Evolutionary conservation across 441 rosid species (phyloP), one percentile per base, ranked within the genome.

Genomic region (Lagerstroemia fauriei): DNA sequence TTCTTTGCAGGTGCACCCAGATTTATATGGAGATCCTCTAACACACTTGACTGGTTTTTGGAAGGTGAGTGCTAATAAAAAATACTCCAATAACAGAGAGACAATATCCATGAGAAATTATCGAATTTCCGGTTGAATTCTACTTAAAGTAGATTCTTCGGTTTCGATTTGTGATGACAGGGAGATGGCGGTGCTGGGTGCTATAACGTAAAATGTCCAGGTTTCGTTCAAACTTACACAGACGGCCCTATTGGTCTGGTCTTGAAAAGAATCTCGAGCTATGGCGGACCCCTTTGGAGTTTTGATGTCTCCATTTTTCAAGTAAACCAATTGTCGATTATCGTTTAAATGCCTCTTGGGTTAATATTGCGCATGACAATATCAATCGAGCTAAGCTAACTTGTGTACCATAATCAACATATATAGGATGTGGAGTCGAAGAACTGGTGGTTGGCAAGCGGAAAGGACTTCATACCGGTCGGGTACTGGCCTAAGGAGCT

Each of bases 401-500:
- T 18, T 6, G n/a, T 20, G 10, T 29, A 14, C 9, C 20, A 22
- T 22, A 25, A 73, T 20, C 20, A n/a, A 25, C 44, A 24, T n/a
- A 14, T 9, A 29, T 38, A 69, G 81, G 81, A 68, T 34, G 12
- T 0, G 16, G 10, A 24, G 18, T 68, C 81, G 8, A 47, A 29
- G 1, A 41, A 68, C 41, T 79, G 81, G 81, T 68, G 81, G 75
- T 25, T 79, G 4, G 6, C 44, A 5, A 25, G 1, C 0, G 59
- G 56, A 46, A n/a, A 0, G 16, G 34, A 77, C 61, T n/a, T 29
- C 9, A 5, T 22, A 0, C 65, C 65, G 1, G 7, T 68, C 16
- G 81, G 81, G 31, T 68, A 69, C 7, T 79, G 81, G 81, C 81
- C 75, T 13, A 41, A 34, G 44, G 46, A 69, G 75, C 27, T 79